Base-by-base conservation (phyloP, 1,284 basidiomycete species). In the Clitocybe nebularis region DNA sequence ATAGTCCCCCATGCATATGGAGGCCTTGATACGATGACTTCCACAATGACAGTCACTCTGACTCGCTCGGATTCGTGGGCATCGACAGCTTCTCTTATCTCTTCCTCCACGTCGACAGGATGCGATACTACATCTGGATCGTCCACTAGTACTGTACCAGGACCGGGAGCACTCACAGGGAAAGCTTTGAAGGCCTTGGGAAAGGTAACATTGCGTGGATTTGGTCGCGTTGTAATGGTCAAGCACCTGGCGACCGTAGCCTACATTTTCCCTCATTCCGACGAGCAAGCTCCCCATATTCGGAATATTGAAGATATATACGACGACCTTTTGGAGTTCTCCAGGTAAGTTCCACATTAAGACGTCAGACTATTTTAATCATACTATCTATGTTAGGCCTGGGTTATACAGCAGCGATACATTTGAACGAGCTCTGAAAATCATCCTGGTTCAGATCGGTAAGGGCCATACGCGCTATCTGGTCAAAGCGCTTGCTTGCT, bases 171-270 rank as follows among this genome's bases (percentile, higher is more conserved):
- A 4, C 44, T 56, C 9, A 51, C 49, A 4, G 54, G 54, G 19
- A 56, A 51, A 41, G 53, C 48, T 7, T 24, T 56, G 3, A 54
- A 50, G 24, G 51, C 54, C 6, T 44, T 56, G 2, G 54, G 54
- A 3, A 38, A 45, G 19, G 46, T 43, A 6, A 56, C 51, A 8
- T 36, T 56, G n/a, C 51, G 49, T 14, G 54, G 54, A 4, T 40
- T 54, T n/a, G 54, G 36, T n/a, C 49, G 48, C 20, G 36, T 56
- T 10, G 41, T 49, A 10, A 56, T 56, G 52, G 52, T 40, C 20
- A 39, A 38, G 35, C 47, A 42, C 23, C 41, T 48, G 24, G 36
- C 40, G 8, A 38, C 29, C 11, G 28, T 51, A 10, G 10, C 24
- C 2, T 45, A 36, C 26, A 29, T 22, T n/a, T 51, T 51, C 21